Percentiles rank a stretch among this genome's conserved stretches.
Conservation (phyloP, 495 filamentous ascomycete species). For the Staphylotrichum tortipilum region DNA sequence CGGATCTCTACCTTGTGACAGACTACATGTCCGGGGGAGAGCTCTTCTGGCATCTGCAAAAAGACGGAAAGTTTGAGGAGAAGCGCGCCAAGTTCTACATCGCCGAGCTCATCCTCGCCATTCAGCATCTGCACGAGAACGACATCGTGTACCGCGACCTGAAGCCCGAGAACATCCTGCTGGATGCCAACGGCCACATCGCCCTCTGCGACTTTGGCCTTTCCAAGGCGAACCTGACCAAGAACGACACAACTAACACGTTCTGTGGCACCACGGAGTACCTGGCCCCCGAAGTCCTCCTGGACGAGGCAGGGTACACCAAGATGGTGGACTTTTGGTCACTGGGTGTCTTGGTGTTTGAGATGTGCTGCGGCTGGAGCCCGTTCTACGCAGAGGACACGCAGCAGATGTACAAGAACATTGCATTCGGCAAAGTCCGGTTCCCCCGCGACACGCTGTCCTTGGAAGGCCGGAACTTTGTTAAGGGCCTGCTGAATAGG, state of each 20-base stretch:
- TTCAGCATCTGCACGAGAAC: constrained; percentile 91
- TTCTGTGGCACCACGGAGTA: constrained; percentile 99
- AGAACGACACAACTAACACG: constrained; percentile 96
- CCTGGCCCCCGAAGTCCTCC: constrained; percentile 85
- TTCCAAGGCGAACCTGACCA: constrained; percentile 92
- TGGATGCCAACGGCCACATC: constrained; percentile 86
- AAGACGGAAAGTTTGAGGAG: constrained; percentile 93
- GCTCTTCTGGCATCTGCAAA: constrained; percentile 97
- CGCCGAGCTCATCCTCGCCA: constrained; percentile 89
- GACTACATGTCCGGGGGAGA: constrained; percentile 99
- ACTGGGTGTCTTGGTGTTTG: constrained; percentile 91
- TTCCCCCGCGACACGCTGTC: constrained; percentile 93
- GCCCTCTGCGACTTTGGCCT: constrained; percentile 94
- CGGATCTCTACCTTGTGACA: constrained; percentile 95
- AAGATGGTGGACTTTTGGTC: constrained; percentile 99
- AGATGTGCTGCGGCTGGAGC: constrained; percentile 99
- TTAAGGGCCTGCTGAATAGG: constrained; percentile 92
- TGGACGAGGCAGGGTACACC: constrained; percentile 96
- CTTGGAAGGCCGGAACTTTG: constrained; percentile 90
- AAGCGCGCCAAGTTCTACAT: constrained; percentile 97
- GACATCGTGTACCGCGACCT: constrained; percentile 97
- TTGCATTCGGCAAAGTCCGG: constrained; percentile 94
- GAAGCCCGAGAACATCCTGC: constrained; percentile 95
- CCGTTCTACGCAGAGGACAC: constrained; percentile 99
- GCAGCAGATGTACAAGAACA: constrained; percentile 99